phyloP scores from a whole-genome alignment of 306 rosid genomes.

The Abrus precatorius region DNA sequence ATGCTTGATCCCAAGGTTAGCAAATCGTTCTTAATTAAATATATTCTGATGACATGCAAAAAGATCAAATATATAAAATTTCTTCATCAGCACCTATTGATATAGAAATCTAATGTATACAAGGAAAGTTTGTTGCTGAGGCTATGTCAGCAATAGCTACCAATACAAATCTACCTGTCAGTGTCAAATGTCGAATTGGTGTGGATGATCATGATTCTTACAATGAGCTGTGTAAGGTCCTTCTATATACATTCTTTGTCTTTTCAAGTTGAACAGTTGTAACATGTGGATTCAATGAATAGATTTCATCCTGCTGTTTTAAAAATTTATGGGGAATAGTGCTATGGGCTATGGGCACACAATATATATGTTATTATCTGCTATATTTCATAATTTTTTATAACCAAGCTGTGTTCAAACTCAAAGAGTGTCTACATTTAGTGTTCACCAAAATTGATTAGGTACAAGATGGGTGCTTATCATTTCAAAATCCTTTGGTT shows the following conservation, averaged over 20 bases:
- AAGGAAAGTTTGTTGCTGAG: conserved; percentile 94
- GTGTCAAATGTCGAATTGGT: conserved; percentile 95
- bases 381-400: conserved; percentile 1
- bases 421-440: conserved; percentile 19
- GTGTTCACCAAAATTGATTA: conserved; percentile 19
- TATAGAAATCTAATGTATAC: conserved; percentile 59
- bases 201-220: conserved; percentile 93
- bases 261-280: conserved; percentile 37
- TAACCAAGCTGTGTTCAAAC: conserved; percentile 25
- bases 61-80: conserved; percentile 21
- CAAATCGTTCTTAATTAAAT: conserved; percentile 40
- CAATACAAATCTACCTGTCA: conserved; percentile 83
- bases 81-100: conserved; percentile 52
- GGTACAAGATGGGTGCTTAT: conserved; percentile 21
- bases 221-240: conserved; percentile 85
- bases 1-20: conserved; percentile 99
- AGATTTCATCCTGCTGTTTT: conserved; percentile 4
- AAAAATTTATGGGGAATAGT: background rate
- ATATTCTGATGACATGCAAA: conserved; percentile 23
- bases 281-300: conserved; percentile 26
- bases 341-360: background rate
- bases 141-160: conserved; percentile 97
- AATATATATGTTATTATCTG: conserved; percentile 13
- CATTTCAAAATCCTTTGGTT: conserved; percentile 34
- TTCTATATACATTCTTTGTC: conserved; percentile 43